Percentiles rank a stretch among this genome's conserved stretches.
Conservation (phyloP, 257 asterid species). For the Dorcoceras hygrometricum region DNA sequence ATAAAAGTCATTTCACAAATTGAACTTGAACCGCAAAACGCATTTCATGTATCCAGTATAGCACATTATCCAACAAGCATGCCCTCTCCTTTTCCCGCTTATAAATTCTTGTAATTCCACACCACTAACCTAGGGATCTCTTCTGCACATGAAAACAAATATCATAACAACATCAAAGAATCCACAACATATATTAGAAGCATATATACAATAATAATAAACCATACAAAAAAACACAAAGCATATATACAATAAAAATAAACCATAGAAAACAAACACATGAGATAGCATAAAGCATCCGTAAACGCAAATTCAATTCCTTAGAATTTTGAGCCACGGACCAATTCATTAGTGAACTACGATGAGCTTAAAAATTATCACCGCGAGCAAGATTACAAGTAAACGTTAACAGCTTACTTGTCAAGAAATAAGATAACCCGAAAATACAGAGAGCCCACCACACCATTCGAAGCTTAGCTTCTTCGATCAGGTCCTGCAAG, state of each 20-base stretch:
- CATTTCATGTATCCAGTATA: slow-evolving; percentile 3
- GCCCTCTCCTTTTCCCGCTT: slow-evolving; percentile 11
- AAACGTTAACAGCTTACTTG: slow-evolving; percentile 56
- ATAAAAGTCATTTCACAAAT: neutral
- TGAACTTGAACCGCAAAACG: neutral
- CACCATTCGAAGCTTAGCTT: slow-evolving; percentile 91
- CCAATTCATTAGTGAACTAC: slow-evolving; percentile 10
- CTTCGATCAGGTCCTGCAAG: slow-evolving; percentile 92
- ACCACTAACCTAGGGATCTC: slow-evolving; percentile 1
- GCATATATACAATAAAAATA: neutral
- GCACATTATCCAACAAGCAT: slow-evolving; percentile 15
- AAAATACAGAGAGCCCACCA: slow-evolving; percentile 95
- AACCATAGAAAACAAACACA: slow-evolving; percentile 1
- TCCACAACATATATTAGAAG: slow-evolving; percentile 10
- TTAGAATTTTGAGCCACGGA: slow-evolving; percentile 4
- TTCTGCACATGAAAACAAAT: slow-evolving; percentile 14
- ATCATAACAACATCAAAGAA: slow-evolving; percentile 16
- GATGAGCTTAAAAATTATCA: slow-evolving; percentile 16
- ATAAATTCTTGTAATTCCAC: neutral
- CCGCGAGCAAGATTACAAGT: neutral
- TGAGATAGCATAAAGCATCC: slow-evolving; percentile 13
- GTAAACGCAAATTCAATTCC: slow-evolving; percentile 11
- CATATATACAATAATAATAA: neutral
- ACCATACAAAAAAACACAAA: too few species aligned
- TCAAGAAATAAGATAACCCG: slow-evolving; percentile 73